Evolutionary conservation across 352 stramenopile species (phyloP).

Genomic region (Phytophthora uliginosa): DNA sequence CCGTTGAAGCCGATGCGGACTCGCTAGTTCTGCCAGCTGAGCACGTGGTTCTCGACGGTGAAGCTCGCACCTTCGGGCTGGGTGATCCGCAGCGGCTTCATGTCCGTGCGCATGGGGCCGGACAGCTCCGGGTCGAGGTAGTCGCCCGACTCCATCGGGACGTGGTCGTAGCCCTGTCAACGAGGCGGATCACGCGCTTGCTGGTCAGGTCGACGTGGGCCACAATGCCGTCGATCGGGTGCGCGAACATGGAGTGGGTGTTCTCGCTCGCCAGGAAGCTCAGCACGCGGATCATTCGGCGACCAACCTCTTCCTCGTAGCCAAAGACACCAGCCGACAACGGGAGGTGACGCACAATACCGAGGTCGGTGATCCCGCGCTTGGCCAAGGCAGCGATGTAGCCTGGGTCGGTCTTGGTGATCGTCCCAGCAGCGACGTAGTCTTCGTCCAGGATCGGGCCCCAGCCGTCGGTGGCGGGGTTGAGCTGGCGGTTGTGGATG

Average conservation of each 20-base stretch:
- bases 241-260: conserved; percentile 54
- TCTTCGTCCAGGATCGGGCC: conserved; percentile 50
- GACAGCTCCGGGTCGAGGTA: conserved; percentile 37
- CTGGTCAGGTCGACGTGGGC: conserved; percentile 49
- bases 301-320: conserved; percentile 43
- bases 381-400: conserved; percentile 45
- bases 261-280: conserved; percentile 43
- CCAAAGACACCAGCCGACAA: conserved; percentile 47
- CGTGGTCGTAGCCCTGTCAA: conserved; percentile 47
- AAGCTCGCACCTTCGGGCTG: conserved; percentile 83
- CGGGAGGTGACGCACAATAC: conserved; percentile 34
- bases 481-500: conserved; percentile 35
- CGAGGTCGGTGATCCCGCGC: conserved; percentile 47
- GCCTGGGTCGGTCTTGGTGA: conserved; percentile 43
- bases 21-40: conserved; percentile 80
- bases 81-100: conserved; percentile 72
- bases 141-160: conserved; percentile 40
- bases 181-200: conserved; percentile 40
- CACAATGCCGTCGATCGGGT: conserved; percentile 49
- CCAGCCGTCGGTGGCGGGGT: conserved; percentile 46
- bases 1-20: conserved; percentile 86
- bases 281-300: conserved; percentile 53
- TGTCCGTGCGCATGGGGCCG: conserved; percentile 43
- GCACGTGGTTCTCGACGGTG: conserved; percentile 61
- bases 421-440: conserved; percentile 43